Evolutionary conservation across 2,329 filamentous ascomycete species (phyloP).

Genomic region (Cladosporium sp.): DNA sequence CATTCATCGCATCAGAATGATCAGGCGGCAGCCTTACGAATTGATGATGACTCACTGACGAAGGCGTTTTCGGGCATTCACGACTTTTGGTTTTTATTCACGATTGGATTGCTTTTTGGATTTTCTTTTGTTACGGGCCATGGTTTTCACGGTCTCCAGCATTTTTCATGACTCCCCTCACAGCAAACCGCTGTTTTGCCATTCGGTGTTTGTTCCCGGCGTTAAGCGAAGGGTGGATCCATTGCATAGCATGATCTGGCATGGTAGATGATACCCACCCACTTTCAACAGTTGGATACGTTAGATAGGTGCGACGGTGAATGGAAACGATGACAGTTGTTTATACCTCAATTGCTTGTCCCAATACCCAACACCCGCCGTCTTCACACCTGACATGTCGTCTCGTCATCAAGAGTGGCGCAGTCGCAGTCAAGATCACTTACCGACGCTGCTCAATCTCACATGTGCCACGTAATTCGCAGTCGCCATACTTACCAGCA

Average conservation of each 20-base stretch:
- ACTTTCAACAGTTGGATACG: constrained; percentile 5
- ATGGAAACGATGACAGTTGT: background rate
- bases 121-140: background rate
- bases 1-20: constrained; percentile 3
- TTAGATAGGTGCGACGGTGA: constrained; percentile 3
- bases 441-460: no score
- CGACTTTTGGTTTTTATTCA: background rate
- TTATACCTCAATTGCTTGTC: background rate
- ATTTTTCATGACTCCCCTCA: background rate
- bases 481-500: background rate
- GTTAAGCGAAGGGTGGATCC: constrained; percentile 3
- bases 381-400: no score
- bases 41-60: constrained; percentile 4
- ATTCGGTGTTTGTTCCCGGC: background rate
- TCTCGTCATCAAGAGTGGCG: no score
- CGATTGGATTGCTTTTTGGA: background rate
- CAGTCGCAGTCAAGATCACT: no score
- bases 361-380: no score
- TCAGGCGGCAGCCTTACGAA: constrained; percentile 7
- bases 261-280: constrained; percentile 10
- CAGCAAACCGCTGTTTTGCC: background rate
- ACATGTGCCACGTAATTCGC: constrained; percentile 1
- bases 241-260: constrained; percentile 11
- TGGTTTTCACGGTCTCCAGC: background rate
- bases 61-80: background rate